Evolutionary conservation across 306 rosid genomes (phyloP), one percentile per base, ranked within the genome.

Genomic region (Acacia melanoxylon): DNA sequence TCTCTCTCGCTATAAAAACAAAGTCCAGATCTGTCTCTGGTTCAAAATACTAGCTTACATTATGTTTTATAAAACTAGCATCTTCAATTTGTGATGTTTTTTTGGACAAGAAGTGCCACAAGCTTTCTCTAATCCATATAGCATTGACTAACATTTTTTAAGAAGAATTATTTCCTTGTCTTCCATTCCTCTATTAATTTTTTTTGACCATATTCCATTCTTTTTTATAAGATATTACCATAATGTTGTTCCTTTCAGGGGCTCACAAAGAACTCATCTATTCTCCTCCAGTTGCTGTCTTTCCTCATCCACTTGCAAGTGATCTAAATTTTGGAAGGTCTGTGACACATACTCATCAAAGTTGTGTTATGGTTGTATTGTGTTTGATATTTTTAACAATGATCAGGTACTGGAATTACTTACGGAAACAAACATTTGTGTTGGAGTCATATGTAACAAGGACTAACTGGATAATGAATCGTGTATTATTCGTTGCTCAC

Each of bases 341-440:
- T 83, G 90, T 75, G 67, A 82, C 62, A 54, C 27, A 56, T 8
- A 20, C 27, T 56, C 24, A n/a, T 56, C 27, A 6, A 56, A 56
- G 62, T 19, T n/a, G 12, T 56, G 24, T 56, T 56, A n/a, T 56
- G 2, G 27, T 56, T 56, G 0, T n/a, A 9, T 56, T 20, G 25
- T 1, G 10, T 54, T n/a, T 56, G 25, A 56, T 13, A 19, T 20
- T 56, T 56, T 54, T 56, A 56, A n/a, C n/a, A 7, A 22, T 71
- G 56, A 44, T 8, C 83, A 96, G 99, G 90, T 96, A 96, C 78
- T 96, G 99, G 99, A 96, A 94, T 82, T 96, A 96, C 89, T 82
- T 96, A 92, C 91, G 99, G 86, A 96, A 96, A 89, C 99, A 96
- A 76, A 96, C 98, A 56, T 96, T 96, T 87, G 99, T 96, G 31